Evolutionary conservation across 306 rosid species (phyloP).

Genomic region (Lathyrus aphaca): DNA sequence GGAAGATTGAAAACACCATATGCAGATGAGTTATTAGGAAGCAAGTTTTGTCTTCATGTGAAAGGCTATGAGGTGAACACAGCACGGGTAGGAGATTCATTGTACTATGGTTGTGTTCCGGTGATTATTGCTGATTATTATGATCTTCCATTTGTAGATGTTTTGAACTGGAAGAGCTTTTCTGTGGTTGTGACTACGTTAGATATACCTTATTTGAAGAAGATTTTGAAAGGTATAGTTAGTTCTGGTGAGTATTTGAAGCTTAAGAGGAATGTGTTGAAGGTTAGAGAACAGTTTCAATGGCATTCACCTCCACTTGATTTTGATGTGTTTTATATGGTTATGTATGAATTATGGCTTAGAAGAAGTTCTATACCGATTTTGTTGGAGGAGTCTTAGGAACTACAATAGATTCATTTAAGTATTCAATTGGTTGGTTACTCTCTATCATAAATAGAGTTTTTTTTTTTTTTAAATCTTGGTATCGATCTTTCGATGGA

Average conservation of each 20-base stretch:
- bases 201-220: constrained; percentile 70
- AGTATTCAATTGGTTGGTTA: constrained; percentile 11
- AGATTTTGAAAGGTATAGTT: constrained; percentile 55
- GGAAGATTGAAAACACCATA: constrained; percentile 81
- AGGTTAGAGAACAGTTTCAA: constrained; percentile 74
- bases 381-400: constrained; percentile 26
- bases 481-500: too few species aligned
- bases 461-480: too few species aligned
- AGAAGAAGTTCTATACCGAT: constrained; percentile 62
- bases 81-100: constrained; percentile 75
- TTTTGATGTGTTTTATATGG: constrained; percentile 82
- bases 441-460: neutral
- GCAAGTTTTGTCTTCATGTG: constrained; percentile 90
- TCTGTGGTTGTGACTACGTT: constrained; percentile 54
- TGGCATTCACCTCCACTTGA: constrained; percentile 73
- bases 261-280: constrained; percentile 63
- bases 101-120: constrained; percentile 85
- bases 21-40: constrained; percentile 69
- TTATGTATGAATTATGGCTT: constrained; percentile 86
- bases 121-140: constrained; percentile 78
- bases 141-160: constrained; percentile 79
- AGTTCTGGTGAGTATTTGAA: constrained; percentile 50
- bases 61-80: constrained; percentile 92
- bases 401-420: neutral
- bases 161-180: constrained; percentile 76